Base-by-base conservation (phyloP, 2,329 filamentous ascomycete genomes). In the Cytospora schulzeri region DNA sequence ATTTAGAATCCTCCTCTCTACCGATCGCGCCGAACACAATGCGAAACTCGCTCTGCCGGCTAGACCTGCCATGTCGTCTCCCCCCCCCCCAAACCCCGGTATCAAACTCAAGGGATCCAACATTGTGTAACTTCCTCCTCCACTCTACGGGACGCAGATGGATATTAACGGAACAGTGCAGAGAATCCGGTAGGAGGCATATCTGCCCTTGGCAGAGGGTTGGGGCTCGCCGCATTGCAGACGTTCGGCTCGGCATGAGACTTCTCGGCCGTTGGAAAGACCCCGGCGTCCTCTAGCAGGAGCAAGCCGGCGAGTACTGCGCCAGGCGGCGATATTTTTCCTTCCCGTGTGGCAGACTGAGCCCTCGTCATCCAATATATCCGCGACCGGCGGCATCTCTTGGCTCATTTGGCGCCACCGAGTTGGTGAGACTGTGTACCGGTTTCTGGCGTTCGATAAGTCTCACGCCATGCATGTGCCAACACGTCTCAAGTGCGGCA, bases 31-130 rank as follows among this genome's bases (percentile, higher is more conserved):
- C 35, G 51, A 50, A 14, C 19, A 50, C 59, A 35, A 7, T 56
- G 35, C 51, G 55, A 62, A 50, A 53, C 54, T 35, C 29, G 48
- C 38, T 52, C 60, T 56, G 60, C 22, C 60, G 31, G 35, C 51
- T 45, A 50, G 26, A 55, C 60, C 35, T 24, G 31, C 35, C 38
- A 28, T 29, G 22, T 62, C 41, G 52, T n/a, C n/a, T n/a, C n/a
- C n/a, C n/a, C n/a, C n/a, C n/a, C 55, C 45, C 19, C 22, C 6
- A 31, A 31, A 22, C 35, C 24, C 51, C n/a, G n/a, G 24, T 29
- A 56, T 35, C n/a, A 17, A 35, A 14, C 28, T 35, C 14, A 24
- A 56, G 24, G 28, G 50, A 9, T 15, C 54, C 52, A 56, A 8
- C 9, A 12, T 56, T 28, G 52, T 62, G 52, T 38, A 9, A 57